phyloP scores from a whole-genome alignment of 2,329 filamentous ascomycete genomes.

The Beauveria pseudobassiana region DNA sequence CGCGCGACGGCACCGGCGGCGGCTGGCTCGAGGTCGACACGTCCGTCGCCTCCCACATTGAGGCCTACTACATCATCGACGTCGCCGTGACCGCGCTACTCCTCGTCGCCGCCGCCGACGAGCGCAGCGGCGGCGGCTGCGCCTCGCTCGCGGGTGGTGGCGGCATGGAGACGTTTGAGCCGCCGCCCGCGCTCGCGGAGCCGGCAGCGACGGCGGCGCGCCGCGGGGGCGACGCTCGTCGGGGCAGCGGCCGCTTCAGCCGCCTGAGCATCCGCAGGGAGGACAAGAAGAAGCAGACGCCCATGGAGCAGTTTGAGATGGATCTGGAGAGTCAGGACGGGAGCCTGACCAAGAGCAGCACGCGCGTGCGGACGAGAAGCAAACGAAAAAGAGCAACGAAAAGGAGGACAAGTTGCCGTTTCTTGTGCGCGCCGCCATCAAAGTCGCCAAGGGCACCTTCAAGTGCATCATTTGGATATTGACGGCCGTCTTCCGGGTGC shows the following conservation, averaged over 20 bases:
- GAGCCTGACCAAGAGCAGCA: slow-evolving; percentile 26
- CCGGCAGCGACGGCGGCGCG: slow-evolving; percentile 16
- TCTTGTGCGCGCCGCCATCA: slow-evolving; percentile 39
- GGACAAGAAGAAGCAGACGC: slow-evolving; percentile 23
- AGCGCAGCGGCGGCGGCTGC: slow-evolving; percentile 25
- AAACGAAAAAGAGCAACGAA: slow-evolving; percentile 29
- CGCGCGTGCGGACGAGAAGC: background rate
- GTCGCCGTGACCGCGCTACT: slow-evolving; percentile 54
- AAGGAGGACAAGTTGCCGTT: slow-evolving; percentile 43
- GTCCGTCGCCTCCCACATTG: slow-evolving; percentile 49
- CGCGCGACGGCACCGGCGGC: slow-evolving; percentile 50
- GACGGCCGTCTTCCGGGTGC: slow-evolving; percentile 43
- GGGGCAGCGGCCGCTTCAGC: slow-evolving; percentile 17
- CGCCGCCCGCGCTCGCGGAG: slow-evolving; percentile 37
- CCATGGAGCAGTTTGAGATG: slow-evolving; percentile 50
- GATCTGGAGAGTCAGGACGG: slow-evolving; percentile 57
- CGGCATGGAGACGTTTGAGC: slow-evolving; percentile 48
- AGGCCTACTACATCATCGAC: slow-evolving; percentile 55
- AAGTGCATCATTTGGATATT: slow-evolving; percentile 53
- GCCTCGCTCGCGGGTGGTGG: slow-evolving; percentile 20
- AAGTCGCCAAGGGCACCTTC: slow-evolving; percentile 44
- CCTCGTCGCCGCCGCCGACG: slow-evolving; percentile 51
- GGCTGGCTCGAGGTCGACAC: slow-evolving; percentile 58
- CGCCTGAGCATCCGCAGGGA: slow-evolving; percentile 21
- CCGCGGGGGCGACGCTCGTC: background rate